Base-by-base conservation (phyloP, 2,329 filamentous ascomycete genomes). In the Aspergillus sojae region DNA sequence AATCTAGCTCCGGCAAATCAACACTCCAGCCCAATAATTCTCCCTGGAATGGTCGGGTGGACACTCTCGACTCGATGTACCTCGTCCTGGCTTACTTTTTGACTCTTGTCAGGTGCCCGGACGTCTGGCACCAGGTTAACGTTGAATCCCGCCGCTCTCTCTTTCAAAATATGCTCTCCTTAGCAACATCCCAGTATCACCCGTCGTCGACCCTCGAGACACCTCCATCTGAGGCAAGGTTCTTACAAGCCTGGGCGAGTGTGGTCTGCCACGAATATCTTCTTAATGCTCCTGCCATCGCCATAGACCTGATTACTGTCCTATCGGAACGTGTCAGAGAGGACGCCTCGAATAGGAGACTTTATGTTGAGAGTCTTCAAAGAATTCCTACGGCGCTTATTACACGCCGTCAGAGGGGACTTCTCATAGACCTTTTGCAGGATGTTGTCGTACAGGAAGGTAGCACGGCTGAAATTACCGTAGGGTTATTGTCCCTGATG, bases 231-330 rank as follows among this genome's bases (percentile, higher is more conserved):
- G 66, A 72, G 57, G 68, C 74, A 26, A 71, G 70, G 39, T 75
- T 80, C 56, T 66, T 76, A 30, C 75, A 80, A 56, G 70, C 77
- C 21, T 80, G 78, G 79, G 68, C 71, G 34, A 72, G 71, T 46
- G 68, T 80, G 36, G 71, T 75, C 7, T 80, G 77, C 26, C 74
- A 78, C 54, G 78, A 79, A 50, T 80, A 79, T 61, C 69, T 80
- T 26, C 71, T 79, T 26, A 73, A 72, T 39, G 68, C 72, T 9
- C 72, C 77, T 26, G 66, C 63, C 14, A 69, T 79, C 57, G 76
- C 75, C 14, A 69, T 70, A 19, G 78, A 79, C 58, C 32, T 80
- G 19, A 69, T 74, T 12, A 63, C 68, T 41, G 72, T 80, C 1
- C 70, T 80, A 26, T 74, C 72, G 30, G 71, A 74, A 36, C 66